phyloP scores from a whole-genome alignment of 2,329 filamentous ascomycete genomes.

The Cordyceps javanica region DNA sequence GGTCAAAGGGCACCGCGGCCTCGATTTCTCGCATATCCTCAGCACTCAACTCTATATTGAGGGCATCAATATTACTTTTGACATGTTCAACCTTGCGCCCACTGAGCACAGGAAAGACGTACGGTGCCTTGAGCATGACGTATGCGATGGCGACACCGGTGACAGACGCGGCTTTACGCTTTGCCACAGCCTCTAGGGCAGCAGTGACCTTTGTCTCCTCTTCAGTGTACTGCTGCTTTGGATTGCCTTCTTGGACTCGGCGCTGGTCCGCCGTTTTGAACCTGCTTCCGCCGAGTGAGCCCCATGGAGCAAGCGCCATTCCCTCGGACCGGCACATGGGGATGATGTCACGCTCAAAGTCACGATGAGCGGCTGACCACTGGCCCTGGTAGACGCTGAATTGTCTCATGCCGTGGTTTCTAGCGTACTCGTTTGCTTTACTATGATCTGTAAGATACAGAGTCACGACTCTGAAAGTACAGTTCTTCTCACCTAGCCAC shows the following conservation, averaged over 20 bases:
- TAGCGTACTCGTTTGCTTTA: constrained; percentile 63
- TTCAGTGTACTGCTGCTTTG: constrained; percentile 35
- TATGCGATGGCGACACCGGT: constrained; percentile 61
- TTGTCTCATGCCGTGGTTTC: constrained; percentile 60
- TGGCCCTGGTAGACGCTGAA: constrained; percentile 50
- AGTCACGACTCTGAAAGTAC: background rate
- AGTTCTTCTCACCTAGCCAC: constrained; percentile 40
- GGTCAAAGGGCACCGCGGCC: constrained; percentile 51
- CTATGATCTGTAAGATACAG: constrained; percentile 22
- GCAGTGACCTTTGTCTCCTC: constrained; percentile 45
- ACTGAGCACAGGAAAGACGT: constrained; percentile 69
- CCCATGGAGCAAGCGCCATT: constrained; percentile 55
- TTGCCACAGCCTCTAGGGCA: constrained; percentile 44
- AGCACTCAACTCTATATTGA: constrained; percentile 51
- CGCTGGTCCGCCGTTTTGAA: constrained; percentile 36
- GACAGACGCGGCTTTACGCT: constrained; percentile 35
- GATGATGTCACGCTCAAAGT: constrained; percentile 38
- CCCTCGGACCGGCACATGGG: constrained; percentile 37
- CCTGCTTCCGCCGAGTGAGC: constrained; percentile 44
- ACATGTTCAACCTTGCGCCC: constrained; percentile 65
- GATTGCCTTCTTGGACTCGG: constrained; percentile 29
- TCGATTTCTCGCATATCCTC: constrained; percentile 65
- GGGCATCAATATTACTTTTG: constrained; percentile 61
- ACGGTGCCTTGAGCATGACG: constrained; percentile 63
- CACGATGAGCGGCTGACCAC: constrained; percentile 34